phyloP scores from a whole-genome alignment of 2,329 filamentous ascomycete species.

The Trichoderma citrinoviride region DNA sequence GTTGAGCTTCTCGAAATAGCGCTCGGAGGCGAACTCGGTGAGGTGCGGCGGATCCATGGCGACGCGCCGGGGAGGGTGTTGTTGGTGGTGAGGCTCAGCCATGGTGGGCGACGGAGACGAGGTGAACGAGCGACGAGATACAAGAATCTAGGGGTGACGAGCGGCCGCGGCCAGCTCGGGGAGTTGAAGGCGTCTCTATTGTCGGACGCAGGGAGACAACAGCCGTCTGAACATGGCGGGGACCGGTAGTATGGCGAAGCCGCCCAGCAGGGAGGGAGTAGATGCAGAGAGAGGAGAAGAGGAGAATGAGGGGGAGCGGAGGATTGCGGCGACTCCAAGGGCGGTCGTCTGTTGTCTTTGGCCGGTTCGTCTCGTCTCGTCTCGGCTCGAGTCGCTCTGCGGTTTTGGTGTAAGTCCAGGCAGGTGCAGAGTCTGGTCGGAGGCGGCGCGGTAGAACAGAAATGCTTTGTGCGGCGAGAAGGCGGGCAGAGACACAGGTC shows the following conservation, averaged over 20 bases:
- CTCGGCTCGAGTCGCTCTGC: neutral
- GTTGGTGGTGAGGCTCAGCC: conserved; percentile 32
- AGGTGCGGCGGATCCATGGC: conserved; percentile 61
- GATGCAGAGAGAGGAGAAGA: neutral
- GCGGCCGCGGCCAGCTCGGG: conserved; percentile 32
- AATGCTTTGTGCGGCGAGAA: neutral
- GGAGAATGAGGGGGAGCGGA: neutral
- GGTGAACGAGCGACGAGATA: conserved; percentile 28
- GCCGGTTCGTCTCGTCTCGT: conserved; percentile 5
- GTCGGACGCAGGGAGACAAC: conserved; percentile 28
- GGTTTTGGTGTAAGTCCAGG: neutral
- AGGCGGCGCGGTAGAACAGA: neutral
- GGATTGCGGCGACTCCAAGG: neutral
- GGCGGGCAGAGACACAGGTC: neutral
- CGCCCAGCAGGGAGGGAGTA: conserved; percentile 10
- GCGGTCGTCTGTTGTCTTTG: conserved; percentile 1
- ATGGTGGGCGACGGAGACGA: conserved; percentile 29
- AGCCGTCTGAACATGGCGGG: conserved; percentile 34
- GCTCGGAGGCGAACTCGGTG: conserved; percentile 64
- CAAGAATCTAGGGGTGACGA: conserved; percentile 17
- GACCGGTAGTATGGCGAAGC: conserved; percentile 16
- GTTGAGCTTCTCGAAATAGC: conserved; percentile 61
- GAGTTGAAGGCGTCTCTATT: conserved; percentile 35
- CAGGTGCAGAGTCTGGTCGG: neutral
- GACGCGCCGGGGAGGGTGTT: conserved; percentile 26